Conservation (phyloP, 257 asterid species). For the Paraleonurus japonicus region DNA sequence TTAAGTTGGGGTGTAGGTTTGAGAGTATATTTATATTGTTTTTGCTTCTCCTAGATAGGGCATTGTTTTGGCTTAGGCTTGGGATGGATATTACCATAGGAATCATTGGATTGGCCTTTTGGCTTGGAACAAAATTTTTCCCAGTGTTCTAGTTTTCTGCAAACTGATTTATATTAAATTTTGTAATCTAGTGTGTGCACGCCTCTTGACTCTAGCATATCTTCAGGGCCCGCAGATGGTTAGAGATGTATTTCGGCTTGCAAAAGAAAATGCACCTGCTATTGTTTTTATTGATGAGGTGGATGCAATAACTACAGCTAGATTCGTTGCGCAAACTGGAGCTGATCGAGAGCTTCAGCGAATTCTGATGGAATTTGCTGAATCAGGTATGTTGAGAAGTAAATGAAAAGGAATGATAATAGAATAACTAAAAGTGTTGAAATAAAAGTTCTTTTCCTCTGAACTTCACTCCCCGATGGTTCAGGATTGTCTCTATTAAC, state of each 20-base stretch:
- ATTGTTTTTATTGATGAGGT: constrained; percentile 88
- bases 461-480: not conserved
- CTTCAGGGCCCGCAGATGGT: constrained; percentile 85
- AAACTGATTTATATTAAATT: not conserved
- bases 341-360: constrained; percentile 95
- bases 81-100: too few species aligned
- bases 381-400: constrained; percentile 55
- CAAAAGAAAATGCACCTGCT: constrained; percentile 91
- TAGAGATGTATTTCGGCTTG: constrained; percentile 83
- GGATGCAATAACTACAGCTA: constrained; percentile 86
- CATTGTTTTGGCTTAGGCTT: too few species aligned
- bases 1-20: too few species aligned
- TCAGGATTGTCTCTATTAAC: not conserved
- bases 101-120: too few species aligned
- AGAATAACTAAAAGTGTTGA: not conserved
- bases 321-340: constrained; percentile 91
- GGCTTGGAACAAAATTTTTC: too few species aligned
- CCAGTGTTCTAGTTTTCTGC: not conserved
- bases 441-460: not conserved
- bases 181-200: not conserved
- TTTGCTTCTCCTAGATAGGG: too few species aligned
- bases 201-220: not conserved
- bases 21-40: too few species aligned
- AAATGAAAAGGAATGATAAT: not conserved
- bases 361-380: constrained; percentile 75